Base-by-base conservation (phyloP, 331 rosid genomes). In the Malus hybrid region DNA sequence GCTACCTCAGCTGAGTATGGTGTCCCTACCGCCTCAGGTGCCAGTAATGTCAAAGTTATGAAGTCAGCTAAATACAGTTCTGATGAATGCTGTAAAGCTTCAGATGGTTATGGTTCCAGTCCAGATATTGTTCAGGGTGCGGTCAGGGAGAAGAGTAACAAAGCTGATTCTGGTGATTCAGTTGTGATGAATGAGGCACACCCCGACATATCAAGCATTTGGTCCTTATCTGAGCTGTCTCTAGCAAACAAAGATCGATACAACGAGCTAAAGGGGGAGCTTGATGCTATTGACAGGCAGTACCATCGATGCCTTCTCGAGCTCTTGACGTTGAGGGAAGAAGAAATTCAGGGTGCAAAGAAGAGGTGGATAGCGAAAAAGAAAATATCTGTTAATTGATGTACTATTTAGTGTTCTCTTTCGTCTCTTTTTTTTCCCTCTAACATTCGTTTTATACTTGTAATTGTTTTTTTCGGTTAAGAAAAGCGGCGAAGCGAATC, bases 341-440 rank as follows among this genome's bases (percentile, higher is more conserved):
- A 83, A 76, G 97, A 92, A 28, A 84, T 91, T 10, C 90, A 83
- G 72, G 76, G 48, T 67, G 90, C 80, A 39, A 88, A 79, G 60
- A 91, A 80, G 89, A 89, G 79, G 86, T 89, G 97, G 96, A 83
- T 80, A 7, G 27, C 78, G 28, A 89, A 83, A 91, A 86, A 86
- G 84, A 84, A 83, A 69, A 63, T 74, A 65, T 34, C 81, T 72
- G 91, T 52, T 28, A 62, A 48, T 16, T 87, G 83, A 86, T 54
- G 42, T 73, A 1, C 11, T 57, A 27, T 42, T 3, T 27, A 44
- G 13, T 68, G 54, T 50, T 34, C 57, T 52, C 57, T 2, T 52
- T 16, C 7, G n/a, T 6, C 56, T 50, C 24, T 24, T 24, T 39
- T 80, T 39, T 64, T 61, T 66, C 31, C 48, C 57, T 48, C 0